These are phyloP conservation scores for Russula compacta DNA, from an alignment of 768 basidiomycete genomes.

Conservation along the genomic window DNA sequence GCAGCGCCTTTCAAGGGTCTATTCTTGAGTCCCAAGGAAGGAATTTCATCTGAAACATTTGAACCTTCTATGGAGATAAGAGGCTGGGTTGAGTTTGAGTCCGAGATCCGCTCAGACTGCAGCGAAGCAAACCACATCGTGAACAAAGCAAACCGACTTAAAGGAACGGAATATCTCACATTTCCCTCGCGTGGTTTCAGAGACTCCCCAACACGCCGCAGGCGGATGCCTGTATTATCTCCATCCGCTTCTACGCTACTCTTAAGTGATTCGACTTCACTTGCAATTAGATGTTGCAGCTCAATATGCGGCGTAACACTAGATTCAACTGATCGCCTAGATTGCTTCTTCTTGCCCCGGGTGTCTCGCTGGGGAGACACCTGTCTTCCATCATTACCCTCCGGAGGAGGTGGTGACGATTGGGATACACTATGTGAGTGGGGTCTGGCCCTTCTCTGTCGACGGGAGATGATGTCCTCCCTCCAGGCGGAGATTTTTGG, in stretches of 20 bases:
- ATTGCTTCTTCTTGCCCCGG: background rate
- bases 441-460: conserved; percentile 4
- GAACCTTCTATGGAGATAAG: background rate
- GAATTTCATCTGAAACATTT: background rate
- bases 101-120: background rate
- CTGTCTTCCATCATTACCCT: background rate
- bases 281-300: conserved; percentile 10
- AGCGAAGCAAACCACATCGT: background rate
- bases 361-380: background rate
- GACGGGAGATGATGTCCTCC: conserved; percentile 3
- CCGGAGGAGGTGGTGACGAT: conserved; percentile 1
- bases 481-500: conserved; percentile 12
- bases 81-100: background rate
- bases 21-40: background rate
- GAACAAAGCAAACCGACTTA: background rate
- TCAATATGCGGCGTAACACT: conserved; percentile 8
- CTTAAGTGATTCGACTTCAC: conserved; percentile 12
- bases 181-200: background rate
- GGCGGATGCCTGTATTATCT: conserved; percentile 8
- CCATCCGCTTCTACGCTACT: conserved; percentile 3
- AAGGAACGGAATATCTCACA: background rate
- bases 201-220: background rate
- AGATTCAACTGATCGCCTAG: background rate
- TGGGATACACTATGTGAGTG: background rate
- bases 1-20: background rate